A percentile compares a stretch with the other conserved stretches of the same genome.
These are phyloP conservation scores for Aquilaria sinensis DNA, from an alignment of 345 rosid genomes.

Conservation along the genomic window DNA sequence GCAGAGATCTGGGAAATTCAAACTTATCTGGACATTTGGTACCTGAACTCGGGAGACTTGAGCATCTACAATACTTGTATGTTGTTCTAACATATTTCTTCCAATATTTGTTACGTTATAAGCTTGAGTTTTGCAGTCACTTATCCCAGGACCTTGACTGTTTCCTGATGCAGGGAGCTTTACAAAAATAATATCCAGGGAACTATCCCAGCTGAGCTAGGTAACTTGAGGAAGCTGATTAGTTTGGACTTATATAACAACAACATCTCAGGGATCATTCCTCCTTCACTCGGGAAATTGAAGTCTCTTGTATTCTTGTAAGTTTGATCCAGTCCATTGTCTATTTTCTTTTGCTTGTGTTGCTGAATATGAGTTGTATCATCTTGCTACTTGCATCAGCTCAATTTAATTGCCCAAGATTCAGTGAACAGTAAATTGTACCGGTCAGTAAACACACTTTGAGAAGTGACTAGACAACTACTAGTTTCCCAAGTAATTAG, in stretches of 20 bases:
- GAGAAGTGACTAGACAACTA: too few species aligned
- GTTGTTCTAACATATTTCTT: slow-evolving; percentile 17
- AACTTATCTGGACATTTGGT: slow-evolving; percentile 86
- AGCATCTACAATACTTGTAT: slow-evolving; percentile 89
- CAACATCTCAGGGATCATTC: slow-evolving; percentile 78
- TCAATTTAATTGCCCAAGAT: too few species aligned
- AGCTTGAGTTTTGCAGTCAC: not conserved
- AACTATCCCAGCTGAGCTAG: slow-evolving; percentile 72
- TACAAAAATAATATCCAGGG: slow-evolving; percentile 90
- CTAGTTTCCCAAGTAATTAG: too few species aligned
- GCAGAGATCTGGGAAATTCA: slow-evolving; percentile 95
- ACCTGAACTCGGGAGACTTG: slow-evolving; percentile 79
- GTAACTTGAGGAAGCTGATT: slow-evolving; percentile 79
- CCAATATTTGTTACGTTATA: not conserved
- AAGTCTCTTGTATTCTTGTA: slow-evolving; percentile 90
- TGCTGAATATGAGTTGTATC: too few species aligned
- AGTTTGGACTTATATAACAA: slow-evolving; percentile 96
- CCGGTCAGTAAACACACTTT: too few species aligned
- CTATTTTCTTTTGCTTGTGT: not conserved
- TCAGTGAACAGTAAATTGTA: too few species aligned
- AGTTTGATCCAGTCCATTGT: slow-evolving; percentile 23
- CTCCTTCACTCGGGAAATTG: slow-evolving; percentile 68
- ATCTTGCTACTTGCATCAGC: too few species aligned
- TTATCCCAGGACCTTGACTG: slow-evolving; percentile 2
- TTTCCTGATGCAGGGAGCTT: slow-evolving; percentile 59